These are phyloP conservation scores for Triticum dicoccoides DNA, from an alignment of 176 grass and related monocot species.

Conservation along the genomic window DNA sequence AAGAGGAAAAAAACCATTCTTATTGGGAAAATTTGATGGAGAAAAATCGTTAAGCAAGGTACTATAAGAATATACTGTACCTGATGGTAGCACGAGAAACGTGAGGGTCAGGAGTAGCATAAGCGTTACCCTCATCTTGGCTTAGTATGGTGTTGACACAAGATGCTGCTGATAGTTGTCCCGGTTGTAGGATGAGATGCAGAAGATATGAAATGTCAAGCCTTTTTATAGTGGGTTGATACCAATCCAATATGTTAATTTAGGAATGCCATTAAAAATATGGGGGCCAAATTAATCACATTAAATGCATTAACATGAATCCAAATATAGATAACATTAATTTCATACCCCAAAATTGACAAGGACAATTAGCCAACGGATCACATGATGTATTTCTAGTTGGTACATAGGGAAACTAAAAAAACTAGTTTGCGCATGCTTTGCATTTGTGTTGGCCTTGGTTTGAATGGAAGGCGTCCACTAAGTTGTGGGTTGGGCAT, in stretches of 20 bases:
- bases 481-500: too few species aligned
- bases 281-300: background rate
- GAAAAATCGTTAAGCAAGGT: background rate
- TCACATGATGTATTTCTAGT: too few species aligned
- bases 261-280: background rate
- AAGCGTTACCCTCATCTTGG: background rate
- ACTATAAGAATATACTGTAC: background rate
- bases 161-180: background rate
- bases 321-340: too few species aligned
- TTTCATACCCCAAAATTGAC: too few species aligned
- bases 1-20: background rate
- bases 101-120: background rate
- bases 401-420: too few species aligned
- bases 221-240: background rate
- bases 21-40: background rate
- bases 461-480: too few species aligned
- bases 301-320: too few species aligned
- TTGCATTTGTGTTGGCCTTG: too few species aligned
- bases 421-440: too few species aligned
- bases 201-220: background rate
- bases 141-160: background rate
- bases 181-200: background rate
- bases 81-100: background rate
- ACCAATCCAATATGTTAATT: background rate
- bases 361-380: too few species aligned